Conservation (phyloP, 148 eudicot species). For the Nyssa sinensis region DNA sequence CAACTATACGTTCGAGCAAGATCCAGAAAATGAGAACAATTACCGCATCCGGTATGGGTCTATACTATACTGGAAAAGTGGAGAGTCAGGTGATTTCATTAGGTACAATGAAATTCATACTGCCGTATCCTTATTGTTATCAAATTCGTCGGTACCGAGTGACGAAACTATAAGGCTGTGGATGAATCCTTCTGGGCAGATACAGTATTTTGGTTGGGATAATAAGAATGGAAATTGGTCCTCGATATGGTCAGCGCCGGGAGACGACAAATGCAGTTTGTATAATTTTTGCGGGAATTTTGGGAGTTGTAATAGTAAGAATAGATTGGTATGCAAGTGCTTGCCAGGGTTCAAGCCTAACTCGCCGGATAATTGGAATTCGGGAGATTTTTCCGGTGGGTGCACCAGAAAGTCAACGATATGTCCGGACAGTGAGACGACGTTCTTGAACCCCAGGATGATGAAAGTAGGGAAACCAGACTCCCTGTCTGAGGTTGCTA, state of each 20-base stretch:
- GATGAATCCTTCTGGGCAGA: constrained; percentile 25
- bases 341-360: constrained; percentile 12
- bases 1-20: constrained; percentile 14
- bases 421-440: neutral
- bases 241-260: constrained; percentile 15
- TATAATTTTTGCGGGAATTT: constrained; percentile 19
- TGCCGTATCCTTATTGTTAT: neutral
- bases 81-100: neutral
- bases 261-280: constrained; percentile 1
- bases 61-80: constrained; percentile 17
- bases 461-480: neutral
- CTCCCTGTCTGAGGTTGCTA: neutral
- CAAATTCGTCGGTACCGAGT: too few relatives aligned
- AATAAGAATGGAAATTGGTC: neutral
- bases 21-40: neutral
- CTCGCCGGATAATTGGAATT: neutral
- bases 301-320: neutral
- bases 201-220: constrained; percentile 24
- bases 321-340: constrained; percentile 12
- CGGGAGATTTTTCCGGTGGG: constrained; percentile 13
- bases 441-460: neutral
- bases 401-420: neutral
- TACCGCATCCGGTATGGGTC: neutral
- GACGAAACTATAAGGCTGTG: too few relatives aligned
- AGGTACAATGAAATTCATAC: neutral